Percentiles rank a stretch among this genome's conserved stretches.
Conservation (phyloP, 163 green algal species). For the Picocystis sp. region DNA sequence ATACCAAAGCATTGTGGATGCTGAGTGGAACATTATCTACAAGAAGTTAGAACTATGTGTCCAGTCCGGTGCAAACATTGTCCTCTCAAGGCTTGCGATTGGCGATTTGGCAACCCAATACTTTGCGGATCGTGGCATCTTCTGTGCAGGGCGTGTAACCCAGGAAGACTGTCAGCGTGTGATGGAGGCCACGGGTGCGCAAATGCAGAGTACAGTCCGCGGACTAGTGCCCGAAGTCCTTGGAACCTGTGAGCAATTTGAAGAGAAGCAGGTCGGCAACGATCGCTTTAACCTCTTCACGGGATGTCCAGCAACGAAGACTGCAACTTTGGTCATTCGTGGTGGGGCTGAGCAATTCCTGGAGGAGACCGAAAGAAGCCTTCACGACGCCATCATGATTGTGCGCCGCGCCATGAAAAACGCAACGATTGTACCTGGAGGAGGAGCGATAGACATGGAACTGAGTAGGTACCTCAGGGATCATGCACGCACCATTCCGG, state of each 20-base stretch:
- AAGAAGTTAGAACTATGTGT: slow-evolving; percentile 89
- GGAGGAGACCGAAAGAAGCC: slow-evolving; percentile 82
- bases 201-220: slow-evolving; percentile 88
- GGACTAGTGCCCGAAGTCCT: slow-evolving; percentile 60
- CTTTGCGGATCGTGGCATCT: slow-evolving; percentile 92
- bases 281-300: slow-evolving; percentile 97
- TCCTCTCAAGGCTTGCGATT: slow-evolving; percentile 67
- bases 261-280: slow-evolving; percentile 87
- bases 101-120: slow-evolving; percentile 95
- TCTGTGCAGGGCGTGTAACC: slow-evolving; percentile 81
- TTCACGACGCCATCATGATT: slow-evolving; percentile 98
- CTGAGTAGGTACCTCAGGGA: slow-evolving; percentile 28
- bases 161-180: slow-evolving; percentile 82
- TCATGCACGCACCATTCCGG: slow-evolving; percentile 45
- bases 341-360: slow-evolving; percentile 86
- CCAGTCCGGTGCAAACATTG: slow-evolving; percentile 64
- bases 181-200: slow-evolving; percentile 65
- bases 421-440: slow-evolving; percentile 69
- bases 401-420: slow-evolving; percentile 86
- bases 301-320: slow-evolving; percentile 63
- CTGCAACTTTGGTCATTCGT: slow-evolving; percentile 84
- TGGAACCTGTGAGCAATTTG: slow-evolving; percentile 67
- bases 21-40: slow-evolving; percentile 99
- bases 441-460: slow-evolving; percentile 88
- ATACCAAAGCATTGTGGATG: slow-evolving; percentile 95